Evolutionary conservation across 2,329 filamentous ascomycete genomes (phyloP), one percentile per base, ranked within the genome.

Genomic region (Aspergillus awamori): DNA sequence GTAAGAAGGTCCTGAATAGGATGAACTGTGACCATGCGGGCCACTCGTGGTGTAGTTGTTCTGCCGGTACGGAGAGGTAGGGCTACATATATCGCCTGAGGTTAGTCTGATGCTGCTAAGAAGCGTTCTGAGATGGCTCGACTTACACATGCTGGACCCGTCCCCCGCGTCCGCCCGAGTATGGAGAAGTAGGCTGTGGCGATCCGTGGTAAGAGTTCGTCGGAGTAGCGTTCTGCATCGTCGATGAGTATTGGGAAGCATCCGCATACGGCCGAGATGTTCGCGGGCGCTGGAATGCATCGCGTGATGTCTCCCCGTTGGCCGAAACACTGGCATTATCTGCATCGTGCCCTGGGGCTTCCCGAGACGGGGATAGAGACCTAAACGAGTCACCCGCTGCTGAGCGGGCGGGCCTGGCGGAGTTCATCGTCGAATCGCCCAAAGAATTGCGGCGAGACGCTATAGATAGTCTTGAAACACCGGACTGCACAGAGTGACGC

Each of bases 21-120:
- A 83, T 47, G 84, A 81, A 68, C 83, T 80, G 17, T 86, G 86
- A 5, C 84, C 86, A 63, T 86, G 82, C 5, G 85, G 82, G 7
- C 80, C 83, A 60, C 77, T 82, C 47, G 83, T 79, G 13, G 82
- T 77, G 68, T 85, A 86, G 59, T 78, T 83, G 45, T 79, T 79
- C 62, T 86, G 84, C 45, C 84, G 79, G 70, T 89, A 88, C 30
- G 87, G 82, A 20, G 84, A 82, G 47, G 88, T 89, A 75, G 88
- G 88, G 30, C 86, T 88, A 64, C 8, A n/a, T 15, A 8, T 24
- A 39, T 22, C 76, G 71, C 64, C 80, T 81, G 62, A 77, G 79
- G 51, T 70, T 55, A 63, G 62, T 20, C 60, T 61, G 41, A 62
- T 38, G 57, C 62, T 36, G 57, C 67, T 64, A 41, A 52, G 8